phyloP scores from a whole-genome alignment of 257 asterid species.

The Forsythia viridissima region DNA sequence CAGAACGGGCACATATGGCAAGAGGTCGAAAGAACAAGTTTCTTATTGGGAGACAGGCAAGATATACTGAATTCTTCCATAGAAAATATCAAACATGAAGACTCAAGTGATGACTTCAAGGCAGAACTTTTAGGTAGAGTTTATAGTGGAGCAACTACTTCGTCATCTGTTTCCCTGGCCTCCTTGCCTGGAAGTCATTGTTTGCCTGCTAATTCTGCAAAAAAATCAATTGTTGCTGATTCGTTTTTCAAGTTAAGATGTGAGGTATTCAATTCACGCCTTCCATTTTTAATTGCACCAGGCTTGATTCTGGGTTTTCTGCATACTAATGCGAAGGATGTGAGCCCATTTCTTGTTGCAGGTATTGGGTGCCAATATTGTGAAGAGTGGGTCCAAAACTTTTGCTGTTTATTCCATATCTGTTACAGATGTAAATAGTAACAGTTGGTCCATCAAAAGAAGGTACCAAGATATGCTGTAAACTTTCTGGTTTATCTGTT shows the following conservation, averaged over 20 bases:
- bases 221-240: conserved; percentile 61
- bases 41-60: conserved; percentile 69
- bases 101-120: conserved; percentile 76
- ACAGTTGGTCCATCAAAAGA: conserved; percentile 97
- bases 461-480: conserved; percentile 49
- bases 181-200: conserved; percentile 63
- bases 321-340: conserved; percentile 5
- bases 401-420: conserved; percentile 86
- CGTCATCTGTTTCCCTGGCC: conserved; percentile 65
- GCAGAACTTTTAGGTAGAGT: conserved; percentile 59
- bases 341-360: conserved; percentile 40
- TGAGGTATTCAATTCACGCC: conserved; percentile 62
- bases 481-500: conserved; percentile 18
- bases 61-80: conserved; percentile 56
- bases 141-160: conserved; percentile 62
- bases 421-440: conserved; percentile 72
- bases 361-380: conserved; percentile 89
- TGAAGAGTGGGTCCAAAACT: conserved; percentile 88
- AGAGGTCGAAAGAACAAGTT: conserved; percentile 80
- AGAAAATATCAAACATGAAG: conserved; percentile 50
- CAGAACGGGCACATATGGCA: conserved; percentile 70
- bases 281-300: conserved; percentile 12
- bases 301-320: conserved; percentile 24
- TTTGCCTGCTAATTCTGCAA: conserved; percentile 56
- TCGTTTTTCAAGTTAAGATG: conserved; percentile 79